These are phyloP conservation scores for Ampelocalamus luodianensis DNA, from an alignment of 176 grass and related monocot species.

Conservation along the genomic window DNA sequence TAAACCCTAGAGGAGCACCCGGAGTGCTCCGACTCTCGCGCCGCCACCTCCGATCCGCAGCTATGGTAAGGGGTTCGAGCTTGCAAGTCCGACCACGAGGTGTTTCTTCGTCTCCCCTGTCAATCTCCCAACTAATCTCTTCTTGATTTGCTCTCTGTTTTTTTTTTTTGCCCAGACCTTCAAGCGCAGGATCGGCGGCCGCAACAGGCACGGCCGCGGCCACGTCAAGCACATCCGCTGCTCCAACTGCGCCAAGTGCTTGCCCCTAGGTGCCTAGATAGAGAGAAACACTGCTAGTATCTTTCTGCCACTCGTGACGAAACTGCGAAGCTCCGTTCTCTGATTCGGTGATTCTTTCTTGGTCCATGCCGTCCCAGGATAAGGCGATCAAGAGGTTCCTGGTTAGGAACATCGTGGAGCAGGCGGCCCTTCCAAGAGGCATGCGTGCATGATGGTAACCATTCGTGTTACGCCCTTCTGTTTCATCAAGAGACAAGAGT, in stretches of 20 bases:
- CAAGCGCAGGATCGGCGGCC: slow-evolving; percentile 71
- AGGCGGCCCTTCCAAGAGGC: slow-evolving; percentile 63
- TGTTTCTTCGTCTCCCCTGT: background rate
- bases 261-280: slow-evolving; percentile 53
- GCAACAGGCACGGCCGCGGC: slow-evolving; percentile 83
- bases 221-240: slow-evolving; percentile 70
- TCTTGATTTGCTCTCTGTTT: background rate
- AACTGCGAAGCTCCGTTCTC: background rate
- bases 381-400: slow-evolving; percentile 83
- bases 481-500: too few relatives aligned
- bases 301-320: too few relatives aligned
- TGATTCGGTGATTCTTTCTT: background rate
- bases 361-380: slow-evolving; percentile 46
- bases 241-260: slow-evolving; percentile 66
- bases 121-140: background rate
- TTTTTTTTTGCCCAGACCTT: slow-evolving; percentile 49
- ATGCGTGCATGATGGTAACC: slow-evolving; percentile 59
- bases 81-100: background rate
- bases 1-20: slow-evolving; percentile 6
- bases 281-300: too few relatives aligned
- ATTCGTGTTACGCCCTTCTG: too few relatives aligned
- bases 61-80: background rate
- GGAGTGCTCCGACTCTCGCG: background rate
- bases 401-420: slow-evolving; percentile 76
- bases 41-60: background rate